Percentiles rank a stretch among this genome's conserved stretches.
Evolutionary conservation across 2,329 filamentous ascomycete species (phyloP).

Genomic region (Sphaerulina vaccinii): DNA sequence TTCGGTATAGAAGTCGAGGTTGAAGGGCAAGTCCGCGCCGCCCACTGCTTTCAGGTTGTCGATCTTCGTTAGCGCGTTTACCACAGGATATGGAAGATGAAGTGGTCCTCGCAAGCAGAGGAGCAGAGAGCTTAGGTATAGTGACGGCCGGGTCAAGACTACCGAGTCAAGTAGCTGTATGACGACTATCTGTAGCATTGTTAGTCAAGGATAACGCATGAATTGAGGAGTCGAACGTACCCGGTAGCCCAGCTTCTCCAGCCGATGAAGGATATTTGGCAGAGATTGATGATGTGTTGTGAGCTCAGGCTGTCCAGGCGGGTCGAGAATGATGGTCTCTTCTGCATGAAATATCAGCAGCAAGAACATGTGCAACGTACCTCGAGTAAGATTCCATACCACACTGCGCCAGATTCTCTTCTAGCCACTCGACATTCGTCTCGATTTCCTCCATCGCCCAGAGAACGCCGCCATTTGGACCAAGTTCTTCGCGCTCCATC

Average conservation of each 20-base stretch:
- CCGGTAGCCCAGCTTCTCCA: slow-evolving; percentile 89
- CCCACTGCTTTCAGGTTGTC: slow-evolving; percentile 73
- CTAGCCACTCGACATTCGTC: slow-evolving; percentile 89
- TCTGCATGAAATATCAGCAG: slow-evolving; percentile 47
- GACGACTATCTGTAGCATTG: slow-evolving; percentile 70
- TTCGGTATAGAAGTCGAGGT: slow-evolving; percentile 95
- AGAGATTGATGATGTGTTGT: slow-evolving; percentile 94
- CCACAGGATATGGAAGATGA: slow-evolving; percentile 92
- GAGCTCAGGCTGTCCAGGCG: slow-evolving; percentile 92
- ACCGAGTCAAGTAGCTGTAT: slow-evolving; percentile 93
- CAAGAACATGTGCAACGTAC: not conserved
- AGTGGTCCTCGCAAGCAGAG: slow-evolving; percentile 95
- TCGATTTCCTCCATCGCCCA: slow-evolving; percentile 96
- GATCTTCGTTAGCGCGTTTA: slow-evolving; percentile 97
- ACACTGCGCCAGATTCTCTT: slow-evolving; percentile 69
- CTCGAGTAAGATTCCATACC: slow-evolving; percentile 19
- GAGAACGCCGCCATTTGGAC: slow-evolving; percentile 87
- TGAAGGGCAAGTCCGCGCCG: slow-evolving; percentile 86
- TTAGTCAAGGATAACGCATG: slow-evolving; percentile 39
- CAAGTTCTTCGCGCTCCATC: slow-evolving; percentile 86
- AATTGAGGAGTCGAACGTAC: slow-evolving; percentile 52
- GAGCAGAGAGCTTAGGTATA: slow-evolving; percentile 92
- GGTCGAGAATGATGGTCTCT: slow-evolving; percentile 94
- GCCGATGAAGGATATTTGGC: slow-evolving; percentile 83
- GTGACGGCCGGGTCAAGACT: slow-evolving; percentile 84